Conservation (phyloP, 2,329 filamentous ascomycete genomes). For the Coleophoma eucalyptorum region DNA sequence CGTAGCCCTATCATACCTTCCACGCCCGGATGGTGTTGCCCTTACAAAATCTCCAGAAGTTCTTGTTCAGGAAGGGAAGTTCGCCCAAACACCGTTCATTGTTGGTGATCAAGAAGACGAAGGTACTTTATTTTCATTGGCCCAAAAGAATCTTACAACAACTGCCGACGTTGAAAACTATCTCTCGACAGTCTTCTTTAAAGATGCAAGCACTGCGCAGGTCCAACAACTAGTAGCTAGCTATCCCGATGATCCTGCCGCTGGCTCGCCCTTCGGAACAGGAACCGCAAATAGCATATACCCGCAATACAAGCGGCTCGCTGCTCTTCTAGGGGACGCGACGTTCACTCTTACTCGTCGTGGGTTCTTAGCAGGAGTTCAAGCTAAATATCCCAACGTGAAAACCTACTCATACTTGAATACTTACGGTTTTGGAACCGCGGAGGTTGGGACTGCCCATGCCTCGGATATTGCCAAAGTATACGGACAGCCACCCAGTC, state of each 20-base stretch:
- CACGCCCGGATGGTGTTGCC: slow-evolving; percentile 64
- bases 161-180: slow-evolving; percentile 59
- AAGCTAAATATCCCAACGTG: background rate
- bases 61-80: slow-evolving; percentile 47
- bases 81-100: slow-evolving; percentile 58
- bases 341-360: slow-evolving; percentile 58
- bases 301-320: slow-evolving; percentile 73
- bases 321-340: slow-evolving; percentile 71
- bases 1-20: slow-evolving; percentile 69
- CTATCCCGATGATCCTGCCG: slow-evolving; percentile 45
- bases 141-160: slow-evolving; percentile 65
- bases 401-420: background rate
- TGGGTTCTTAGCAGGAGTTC: background rate
- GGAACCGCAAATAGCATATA: slow-evolving; percentile 64
- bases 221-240: slow-evolving; percentile 54
- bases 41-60: slow-evolving; percentile 61
- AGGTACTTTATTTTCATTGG: slow-evolving; percentile 69
- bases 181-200: slow-evolving; percentile 56
- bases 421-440: background rate
- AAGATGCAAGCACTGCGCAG: slow-evolving; percentile 43
- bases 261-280: slow-evolving; percentile 71
- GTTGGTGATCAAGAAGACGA: slow-evolving; percentile 78
- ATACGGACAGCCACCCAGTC: background rate
- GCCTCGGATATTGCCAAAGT: background rate
- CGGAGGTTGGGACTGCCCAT: background rate